A percentile compares a stretch with the other conserved stretches of the same genome.
Evolutionary conservation across 2,329 filamentous ascomycete species (phyloP).

Genomic region (Pseudopyricularia cyperi): DNA sequence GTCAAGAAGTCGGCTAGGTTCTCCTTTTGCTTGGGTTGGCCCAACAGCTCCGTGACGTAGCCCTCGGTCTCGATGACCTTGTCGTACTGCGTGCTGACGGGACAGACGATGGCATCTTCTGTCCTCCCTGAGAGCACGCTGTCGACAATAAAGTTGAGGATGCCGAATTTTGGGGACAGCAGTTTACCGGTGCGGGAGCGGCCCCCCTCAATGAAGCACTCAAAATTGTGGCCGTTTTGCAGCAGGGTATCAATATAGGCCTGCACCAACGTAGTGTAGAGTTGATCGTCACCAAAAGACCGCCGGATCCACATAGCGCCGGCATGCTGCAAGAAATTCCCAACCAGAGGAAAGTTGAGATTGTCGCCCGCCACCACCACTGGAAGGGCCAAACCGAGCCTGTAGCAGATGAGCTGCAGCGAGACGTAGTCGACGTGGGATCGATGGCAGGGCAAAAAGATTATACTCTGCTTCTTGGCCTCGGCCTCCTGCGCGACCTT

Average conservation of each 20-base stretch:
- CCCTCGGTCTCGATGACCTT: conserved; percentile 98
- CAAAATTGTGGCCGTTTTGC: conserved; percentile 84
- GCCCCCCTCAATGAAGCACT: conserved; percentile 95
- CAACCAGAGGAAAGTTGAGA: conserved; percentile 83
- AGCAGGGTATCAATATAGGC: conserved; percentile 88
- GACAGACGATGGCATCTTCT: conserved; percentile 83
- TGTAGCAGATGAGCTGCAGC: conserved; percentile 88
- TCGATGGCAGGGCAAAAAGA: conserved; percentile 88
- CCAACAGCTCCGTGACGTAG: conserved; percentile 87
- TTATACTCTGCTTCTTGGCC: conserved; percentile 83
- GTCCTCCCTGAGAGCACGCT: conserved; percentile 80
- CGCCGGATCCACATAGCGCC: conserved; percentile 94
- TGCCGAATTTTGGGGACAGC: conserved; percentile 87
- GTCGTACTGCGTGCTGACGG: conserved; percentile 95
- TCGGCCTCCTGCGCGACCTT: conserved; percentile 73
- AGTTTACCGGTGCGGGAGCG: conserved; percentile 89
- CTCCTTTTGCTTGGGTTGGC: conserved; percentile 90
- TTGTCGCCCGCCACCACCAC: conserved; percentile 94
- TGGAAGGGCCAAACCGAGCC: conserved; percentile 75
- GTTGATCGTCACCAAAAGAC: conserved; percentile 79
- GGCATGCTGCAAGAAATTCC: conserved; percentile 85
- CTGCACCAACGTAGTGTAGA: conserved; percentile 90
- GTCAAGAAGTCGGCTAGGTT: conserved; percentile 84
- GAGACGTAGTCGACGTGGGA: conserved; percentile 96
- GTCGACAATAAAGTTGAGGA: conserved; percentile 82